A percentile compares a stretch with the other conserved stretches of the same genome.
phyloP scores from a whole-genome alignment of 169 alveolate genomes.

The Cryptosporidium canis region DNA sequence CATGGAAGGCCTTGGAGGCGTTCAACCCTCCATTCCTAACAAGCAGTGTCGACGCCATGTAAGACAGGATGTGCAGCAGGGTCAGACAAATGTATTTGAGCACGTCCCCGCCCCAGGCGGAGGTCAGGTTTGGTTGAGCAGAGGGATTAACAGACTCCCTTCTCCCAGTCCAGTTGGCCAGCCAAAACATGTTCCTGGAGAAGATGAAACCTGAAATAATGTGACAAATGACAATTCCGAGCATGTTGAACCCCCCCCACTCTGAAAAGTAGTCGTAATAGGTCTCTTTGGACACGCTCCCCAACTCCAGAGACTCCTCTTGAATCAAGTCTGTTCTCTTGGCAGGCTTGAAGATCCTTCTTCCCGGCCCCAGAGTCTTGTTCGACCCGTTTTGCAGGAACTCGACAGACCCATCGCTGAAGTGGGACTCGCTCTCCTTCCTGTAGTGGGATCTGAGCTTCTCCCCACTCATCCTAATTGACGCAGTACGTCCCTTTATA shows the following conservation, averaged over 20 bases:
- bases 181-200: conserved; percentile 53
- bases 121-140: neutral
- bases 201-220: conserved; percentile 24
- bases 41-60: conserved; percentile 11
- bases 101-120: neutral
- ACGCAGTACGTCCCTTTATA: conserved; percentile 50
- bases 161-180: conserved; percentile 65
- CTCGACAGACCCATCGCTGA: conserved; percentile 42
- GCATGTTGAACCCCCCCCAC: conserved; percentile 51
- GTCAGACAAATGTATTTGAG: neutral
- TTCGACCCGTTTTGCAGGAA: neutral
- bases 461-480: conserved; percentile 62
- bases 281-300: conserved; percentile 46
- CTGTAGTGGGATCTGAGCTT: conserved; percentile 45
- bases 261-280: conserved; percentile 30
- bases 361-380: neutral
- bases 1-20: conserved; percentile 53
- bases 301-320: conserved; percentile 40
- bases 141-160: neutral
- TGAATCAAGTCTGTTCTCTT: neutral
- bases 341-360: neutral
- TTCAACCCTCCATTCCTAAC: conserved; percentile 61
- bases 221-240: conserved; percentile 41
- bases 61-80: neutral
- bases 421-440: conserved; percentile 36